Percentiles rank a stretch among this genome's conserved stretches.
phyloP scores from a whole-genome alignment of 805 yeast species.

The Pichia paraexigua region DNA sequence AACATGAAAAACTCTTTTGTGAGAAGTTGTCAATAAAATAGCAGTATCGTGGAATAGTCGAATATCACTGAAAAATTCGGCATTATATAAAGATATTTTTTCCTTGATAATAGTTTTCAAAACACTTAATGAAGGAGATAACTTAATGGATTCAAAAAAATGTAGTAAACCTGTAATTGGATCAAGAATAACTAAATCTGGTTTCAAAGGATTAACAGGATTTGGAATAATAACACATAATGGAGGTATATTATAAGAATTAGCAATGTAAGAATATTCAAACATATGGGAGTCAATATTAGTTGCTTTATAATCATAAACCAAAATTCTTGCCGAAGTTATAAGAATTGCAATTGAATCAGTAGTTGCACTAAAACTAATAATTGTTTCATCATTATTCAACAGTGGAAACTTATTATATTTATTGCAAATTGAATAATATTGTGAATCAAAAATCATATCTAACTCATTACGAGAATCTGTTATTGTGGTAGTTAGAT shows the following conservation, averaged over 20 bases:
- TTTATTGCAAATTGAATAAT: neutral
- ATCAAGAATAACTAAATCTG: constrained; percentile 66
- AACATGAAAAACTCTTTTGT: constrained; percentile 56
- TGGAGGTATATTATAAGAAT: constrained; percentile 31
- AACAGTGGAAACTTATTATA: constrained; percentile 40
- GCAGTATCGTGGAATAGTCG: constrained; percentile 71
- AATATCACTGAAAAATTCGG: constrained; percentile 51
- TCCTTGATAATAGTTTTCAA: constrained; percentile 28
- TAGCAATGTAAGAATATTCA: constrained; percentile 37
- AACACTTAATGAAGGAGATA: constrained; percentile 49
- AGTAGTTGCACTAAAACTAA: constrained; percentile 20
- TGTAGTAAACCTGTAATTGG: constrained; percentile 49
- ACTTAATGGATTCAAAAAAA: constrained; percentile 69
- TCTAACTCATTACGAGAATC: neutral
- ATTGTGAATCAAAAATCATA: neutral
- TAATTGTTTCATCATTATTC: constrained; percentile 21
- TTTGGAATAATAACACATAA: constrained; percentile 56
- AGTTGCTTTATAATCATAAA: constrained; percentile 62
- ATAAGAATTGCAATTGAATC: constrained; percentile 25
- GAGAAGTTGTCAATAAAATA: constrained; percentile 58
- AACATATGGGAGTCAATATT: constrained; percentile 52
- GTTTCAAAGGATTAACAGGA: constrained; percentile 40
- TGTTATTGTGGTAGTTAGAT: neutral
- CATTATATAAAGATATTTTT: constrained; percentile 35
- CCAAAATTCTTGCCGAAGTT: constrained; percentile 44